Percentiles rank a stretch among this genome's conserved stretches.
These are phyloP conservation scores for Verticillium alfalfae DNA, from an alignment of 2,329 filamentous ascomycete species.

Conservation along the genomic window DNA sequence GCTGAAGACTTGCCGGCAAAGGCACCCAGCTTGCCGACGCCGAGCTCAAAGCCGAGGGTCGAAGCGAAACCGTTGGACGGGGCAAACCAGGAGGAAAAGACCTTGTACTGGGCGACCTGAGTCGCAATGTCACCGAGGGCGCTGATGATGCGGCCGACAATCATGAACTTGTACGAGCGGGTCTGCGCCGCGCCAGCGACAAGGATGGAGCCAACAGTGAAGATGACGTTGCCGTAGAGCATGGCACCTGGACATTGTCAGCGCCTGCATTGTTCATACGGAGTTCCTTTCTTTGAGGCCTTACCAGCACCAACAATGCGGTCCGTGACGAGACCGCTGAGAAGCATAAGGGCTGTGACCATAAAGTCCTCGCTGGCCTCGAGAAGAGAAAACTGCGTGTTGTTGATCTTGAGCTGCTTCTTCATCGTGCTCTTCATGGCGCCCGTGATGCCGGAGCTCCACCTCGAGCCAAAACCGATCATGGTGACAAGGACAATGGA, in stretches of 20 bases:
- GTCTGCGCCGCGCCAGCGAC: conserved; percentile 52
- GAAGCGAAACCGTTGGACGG: conserved; percentile 57
- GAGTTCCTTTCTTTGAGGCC: conserved; percentile 8
- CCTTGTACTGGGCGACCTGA: conserved; percentile 59
- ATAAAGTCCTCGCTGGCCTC: conserved; percentile 60
- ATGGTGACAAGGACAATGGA: conserved; percentile 43
- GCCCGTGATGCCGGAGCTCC: conserved; percentile 55
- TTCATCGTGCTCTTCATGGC: conserved; percentile 58
- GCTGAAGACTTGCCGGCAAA: conserved; percentile 57
- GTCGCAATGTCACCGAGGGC: conserved; percentile 59
- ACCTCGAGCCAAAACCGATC: conserved; percentile 55
- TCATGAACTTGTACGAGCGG: conserved; percentile 55
- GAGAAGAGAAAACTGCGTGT: conserved; percentile 52
- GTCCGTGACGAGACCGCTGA: conserved; percentile 51
- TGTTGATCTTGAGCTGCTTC: conserved; percentile 54
- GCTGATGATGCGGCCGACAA: conserved; percentile 48
- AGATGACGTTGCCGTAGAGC: conserved; percentile 57
- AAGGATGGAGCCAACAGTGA: conserved; percentile 51
- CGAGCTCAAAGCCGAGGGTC: conserved; percentile 54
- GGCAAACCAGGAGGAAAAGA: conserved; percentile 61
- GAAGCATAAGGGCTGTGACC: conserved; percentile 48
- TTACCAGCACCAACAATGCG: conserved; percentile 50
- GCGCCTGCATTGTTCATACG: too few species aligned
- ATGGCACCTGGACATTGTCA: conserved; percentile 35
- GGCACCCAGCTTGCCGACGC: conserved; percentile 54